A percentile compares a stretch with the other conserved stretches of the same genome.
Conservation (phyloP, 139 green algal genomes). For the Coccomyxa sp. region DNA sequence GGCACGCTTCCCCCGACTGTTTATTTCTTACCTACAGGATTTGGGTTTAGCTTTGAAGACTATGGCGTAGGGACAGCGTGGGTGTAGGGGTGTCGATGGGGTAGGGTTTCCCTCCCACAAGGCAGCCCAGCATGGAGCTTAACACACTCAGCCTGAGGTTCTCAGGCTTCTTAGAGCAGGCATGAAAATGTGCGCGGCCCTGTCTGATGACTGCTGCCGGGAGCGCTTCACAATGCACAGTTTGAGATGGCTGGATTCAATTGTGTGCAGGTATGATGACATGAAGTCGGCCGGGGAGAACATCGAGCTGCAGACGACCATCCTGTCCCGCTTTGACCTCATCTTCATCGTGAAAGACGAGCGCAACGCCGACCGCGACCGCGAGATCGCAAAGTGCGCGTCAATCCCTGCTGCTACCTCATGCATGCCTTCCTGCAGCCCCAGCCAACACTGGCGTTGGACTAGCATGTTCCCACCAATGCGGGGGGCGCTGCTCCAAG, state of each 20-base stretch:
- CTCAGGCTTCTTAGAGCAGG: too few species aligned
- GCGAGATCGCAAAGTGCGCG: slow-evolving; percentile 55
- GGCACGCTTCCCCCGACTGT: slow-evolving; percentile 40
- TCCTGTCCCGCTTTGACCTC: slow-evolving; percentile 98
- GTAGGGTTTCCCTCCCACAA: too few species aligned
- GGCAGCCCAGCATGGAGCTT: too few species aligned
- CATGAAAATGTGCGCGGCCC: too few species aligned
- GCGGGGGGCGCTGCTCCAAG: slow-evolving; percentile 23
- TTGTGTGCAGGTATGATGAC: slow-evolving; percentile 79
- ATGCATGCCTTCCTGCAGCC: neutral
- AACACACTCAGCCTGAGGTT: too few species aligned
- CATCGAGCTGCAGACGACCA: slow-evolving; percentile 98
- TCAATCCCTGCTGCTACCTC: neutral
- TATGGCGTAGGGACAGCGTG: too few species aligned
- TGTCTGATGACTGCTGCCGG: too few species aligned
- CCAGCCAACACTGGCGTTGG: slow-evolving; percentile 1
- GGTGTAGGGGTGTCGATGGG: too few species aligned
- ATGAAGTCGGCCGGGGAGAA: slow-evolving; percentile 88
- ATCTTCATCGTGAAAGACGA: slow-evolving; percentile 99
- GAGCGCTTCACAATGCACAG: too few species aligned
- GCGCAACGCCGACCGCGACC: slow-evolving; percentile 58
- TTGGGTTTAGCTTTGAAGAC: too few species aligned
- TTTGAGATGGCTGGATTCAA: too few species aligned
- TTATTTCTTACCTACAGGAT: neutral
- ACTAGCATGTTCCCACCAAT: too few species aligned